Conservation (phyloP, 768 basidiomycete genomes). For the Russula virescens region DNA sequence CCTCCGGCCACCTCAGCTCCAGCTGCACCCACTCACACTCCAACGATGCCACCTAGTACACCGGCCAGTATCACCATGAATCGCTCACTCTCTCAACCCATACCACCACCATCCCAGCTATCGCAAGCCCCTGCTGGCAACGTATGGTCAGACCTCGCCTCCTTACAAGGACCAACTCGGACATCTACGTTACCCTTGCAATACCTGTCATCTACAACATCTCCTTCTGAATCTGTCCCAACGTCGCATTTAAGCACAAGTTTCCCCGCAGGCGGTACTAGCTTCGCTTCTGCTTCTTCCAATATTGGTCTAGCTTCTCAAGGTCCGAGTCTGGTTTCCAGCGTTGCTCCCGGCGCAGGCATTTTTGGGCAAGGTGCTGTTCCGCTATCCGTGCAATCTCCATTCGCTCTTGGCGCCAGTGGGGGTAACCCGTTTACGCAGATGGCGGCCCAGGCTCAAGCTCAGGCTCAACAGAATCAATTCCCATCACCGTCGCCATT, state of each 20-base stretch:
- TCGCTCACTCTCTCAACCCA: conserved; percentile 36
- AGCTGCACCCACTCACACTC: neutral
- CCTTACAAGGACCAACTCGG: conserved; percentile 23
- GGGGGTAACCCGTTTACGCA: conserved; percentile 19
- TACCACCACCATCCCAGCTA: conserved; percentile 17
- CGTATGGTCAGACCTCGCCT: conserved; percentile 28
- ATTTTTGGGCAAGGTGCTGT: conserved; percentile 16
- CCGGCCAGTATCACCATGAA: conserved; percentile 18
- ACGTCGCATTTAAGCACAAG: conserved; percentile 9
- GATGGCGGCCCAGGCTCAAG: conserved; percentile 25
- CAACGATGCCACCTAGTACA: neutral
- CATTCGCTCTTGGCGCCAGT: neutral
- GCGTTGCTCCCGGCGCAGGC: conserved; percentile 18
- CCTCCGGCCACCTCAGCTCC: conserved; percentile 13
- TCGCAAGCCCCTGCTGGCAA: conserved; percentile 11
- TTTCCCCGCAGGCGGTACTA: conserved; percentile 19
- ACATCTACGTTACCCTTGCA: conserved; percentile 29
- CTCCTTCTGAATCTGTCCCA: conserved; percentile 22
- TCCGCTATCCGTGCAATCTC: conserved; percentile 2
- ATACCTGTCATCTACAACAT: conserved; percentile 20
- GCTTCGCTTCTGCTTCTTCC: conserved; percentile 9
- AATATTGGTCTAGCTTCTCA: conserved; percentile 25
- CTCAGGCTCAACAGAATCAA: conserved; percentile 21
- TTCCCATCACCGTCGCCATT: conserved; percentile 11
- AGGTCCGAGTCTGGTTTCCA: conserved; percentile 8